Evolutionary conservation across 257 asterid genomes (phyloP), one percentile per base, ranked within the genome.

Genomic region (Perilla frutescens): DNA sequence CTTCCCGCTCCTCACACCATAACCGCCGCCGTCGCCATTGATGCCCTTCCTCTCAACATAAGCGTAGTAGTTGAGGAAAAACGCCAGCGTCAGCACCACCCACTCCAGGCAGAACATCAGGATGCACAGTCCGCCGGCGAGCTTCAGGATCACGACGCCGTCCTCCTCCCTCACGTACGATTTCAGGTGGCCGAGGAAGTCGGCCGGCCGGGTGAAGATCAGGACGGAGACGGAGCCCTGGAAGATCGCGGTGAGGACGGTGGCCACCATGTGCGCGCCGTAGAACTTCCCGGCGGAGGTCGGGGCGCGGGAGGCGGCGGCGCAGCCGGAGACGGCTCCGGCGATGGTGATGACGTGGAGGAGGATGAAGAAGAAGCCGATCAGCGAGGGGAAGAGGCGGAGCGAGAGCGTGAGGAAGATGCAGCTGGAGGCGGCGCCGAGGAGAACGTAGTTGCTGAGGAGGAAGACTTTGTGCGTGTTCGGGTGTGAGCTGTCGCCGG

Each of bases 141-240:
- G 77, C 69, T 83, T 89, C 70, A 93, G 81, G 0, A 93, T 93
- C 80, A 88, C 65, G 0, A 84, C 94, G 41, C 92, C 97, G 81
- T 93, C 92, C 2, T 88, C 97, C 68, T 88, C 97, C 48, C 96
- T 85, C 7, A 93, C 98, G 74, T 93, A 93, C 3, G 96, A 89
- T 9, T 86, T 88, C 74, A 93, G 79, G 44, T 81, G 90, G 59
- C 90, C 85, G 0, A 93, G 86, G 79, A 93, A 93, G 40, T 93
- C 96, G 1, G 84, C 39, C 0, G 96, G 90, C 7, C 91, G 84
- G 4, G 96, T 89, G 82, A 87, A 93, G 29, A 93, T 91, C 59
- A 93, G 92, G 29, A 91, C 91, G 0, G 96, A 91, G 0, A 87
- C 94, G 12, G 97, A 88, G 13, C 98, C 98, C 73, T 93, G 97